Evolutionary conservation across 2,329 filamentous ascomycete genomes (phyloP).

Genomic region (Pestalotiopsis fici): DNA sequence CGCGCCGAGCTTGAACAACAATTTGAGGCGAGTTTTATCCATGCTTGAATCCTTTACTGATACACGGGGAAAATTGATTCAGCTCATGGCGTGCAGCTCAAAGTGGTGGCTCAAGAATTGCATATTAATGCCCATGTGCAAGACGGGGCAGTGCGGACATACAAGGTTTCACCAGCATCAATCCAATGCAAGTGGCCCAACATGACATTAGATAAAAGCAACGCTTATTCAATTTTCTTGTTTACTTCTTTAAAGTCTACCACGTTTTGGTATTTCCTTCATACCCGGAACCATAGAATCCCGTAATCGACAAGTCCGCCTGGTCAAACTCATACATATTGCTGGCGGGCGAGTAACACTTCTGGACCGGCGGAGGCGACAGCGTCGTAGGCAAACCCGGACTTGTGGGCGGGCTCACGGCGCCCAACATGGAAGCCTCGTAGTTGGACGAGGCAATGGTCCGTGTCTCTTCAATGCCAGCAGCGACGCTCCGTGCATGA

Average conservation of each 20-base stretch:
- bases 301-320: neutral
- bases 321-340: neutral
- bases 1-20: neutral
- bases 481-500: neutral
- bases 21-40: no score
- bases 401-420: neutral
- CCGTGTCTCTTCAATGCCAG: neutral
- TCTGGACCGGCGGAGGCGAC: neutral
- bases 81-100: no score
- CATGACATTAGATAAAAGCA: neutral
- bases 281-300: neutral
- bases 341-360: neutral
- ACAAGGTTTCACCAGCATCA: no score
- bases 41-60: no score
- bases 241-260: neutral
- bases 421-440: neutral
- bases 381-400: neutral
- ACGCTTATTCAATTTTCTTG: neutral
- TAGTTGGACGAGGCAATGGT: constrained; percentile 2
- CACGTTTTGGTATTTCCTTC: neutral
- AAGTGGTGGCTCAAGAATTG: no score
- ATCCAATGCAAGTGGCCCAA: neutral
- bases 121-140: no score
- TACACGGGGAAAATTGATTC: no score
- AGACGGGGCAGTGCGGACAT: no score